Base-by-base conservation (phyloP, 352 stramenopile genomes). In the Phytopythium montanum region DNA sequence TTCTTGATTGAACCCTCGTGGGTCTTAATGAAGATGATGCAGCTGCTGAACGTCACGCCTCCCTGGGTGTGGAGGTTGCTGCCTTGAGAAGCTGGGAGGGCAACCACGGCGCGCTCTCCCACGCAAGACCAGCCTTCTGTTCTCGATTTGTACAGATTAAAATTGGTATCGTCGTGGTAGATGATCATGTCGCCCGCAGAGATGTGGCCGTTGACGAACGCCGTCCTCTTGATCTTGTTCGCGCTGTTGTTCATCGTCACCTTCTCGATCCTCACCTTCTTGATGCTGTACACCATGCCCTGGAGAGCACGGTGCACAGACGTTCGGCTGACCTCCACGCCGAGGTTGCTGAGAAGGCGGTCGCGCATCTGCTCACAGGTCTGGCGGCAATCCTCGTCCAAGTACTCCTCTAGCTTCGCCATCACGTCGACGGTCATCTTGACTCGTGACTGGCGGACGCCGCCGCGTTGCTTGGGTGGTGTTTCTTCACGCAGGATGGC, bases 111-210 rank as follows among this genome's bases (percentile, higher is more conserved):
- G 12, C 44, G 55, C 33, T 70, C 56, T 3, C 38, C 45, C 4
- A 64, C 25, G 9, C 60, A 57, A 2, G 61, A 60, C 54, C 55
- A 67, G 0, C 45, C 58, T 13, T 62, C 10, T 0, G n/a, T 60
- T 2, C 61, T n/a, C 7, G 55, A 68, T 0, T 69, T 19, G n/a
- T 75, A 75, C 10, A 75, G 21, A 29, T 70, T 75, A 36, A 65
- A 68, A 33, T 63, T 72, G 28, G 34, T 68, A 23, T 69, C 57
- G 25, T 62, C 60, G 2, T 72, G 58, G 33, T 59, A 72, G 0
- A 72, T 39, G 10, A 72, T 54, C 48, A 69, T 69, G 49, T 75
- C 48, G 26, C 54, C 64, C 10, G n/a, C 36, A 3, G 50, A 13
- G 8, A 72, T 49, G 45, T 72, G 58, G 12, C 25, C 21, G 8